A percentile compares a stretch with the other conserved stretches of the same genome.
These are phyloP conservation scores for Lachnellula arida DNA, from an alignment of 2,329 filamentous ascomycete species.

Conservation along the genomic window DNA sequence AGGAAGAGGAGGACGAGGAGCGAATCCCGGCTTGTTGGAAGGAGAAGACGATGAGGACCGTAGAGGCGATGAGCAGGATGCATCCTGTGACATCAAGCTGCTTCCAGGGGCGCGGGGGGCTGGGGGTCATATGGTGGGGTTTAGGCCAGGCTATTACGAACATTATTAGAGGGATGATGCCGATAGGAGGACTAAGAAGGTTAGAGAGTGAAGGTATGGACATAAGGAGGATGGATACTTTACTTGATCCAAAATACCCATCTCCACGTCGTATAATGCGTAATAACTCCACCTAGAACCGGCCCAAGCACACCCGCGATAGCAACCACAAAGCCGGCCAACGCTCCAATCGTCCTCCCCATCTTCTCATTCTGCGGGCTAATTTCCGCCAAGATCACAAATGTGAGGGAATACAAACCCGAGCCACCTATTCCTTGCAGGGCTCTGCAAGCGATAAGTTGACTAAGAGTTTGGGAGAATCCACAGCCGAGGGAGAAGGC, in stretches of 20 bases:
- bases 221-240: neutral
- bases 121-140: neutral
- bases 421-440: constrained; percentile 9
- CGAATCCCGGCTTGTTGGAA: constrained; percentile 1
- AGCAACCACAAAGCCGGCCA: constrained; percentile 14
- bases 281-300: constrained; percentile 11
- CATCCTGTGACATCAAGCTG: constrained; percentile 2
- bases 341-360: neutral
- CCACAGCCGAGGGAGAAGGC: constrained; percentile 52
- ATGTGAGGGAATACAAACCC: constrained; percentile 9
- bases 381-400: constrained; percentile 8
- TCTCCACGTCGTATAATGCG: constrained; percentile 13
- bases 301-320: constrained; percentile 30
- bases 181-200: neutral
- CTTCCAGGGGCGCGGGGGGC: neutral
- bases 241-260: constrained; percentile 53
- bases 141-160: constrained; percentile 2
- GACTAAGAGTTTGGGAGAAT: constrained; percentile 37
- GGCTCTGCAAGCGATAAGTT: constrained; percentile 28
- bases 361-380: neutral
- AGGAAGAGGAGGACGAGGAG: neutral
- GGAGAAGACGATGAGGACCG: constrained; percentile 3
- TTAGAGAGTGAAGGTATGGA: neutral
- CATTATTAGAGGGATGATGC: neutral
- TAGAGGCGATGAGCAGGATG: neutral